phyloP scores from a whole-genome alignment of 352 stramenopile genomes.

The Phytopythium litorale region DNA sequence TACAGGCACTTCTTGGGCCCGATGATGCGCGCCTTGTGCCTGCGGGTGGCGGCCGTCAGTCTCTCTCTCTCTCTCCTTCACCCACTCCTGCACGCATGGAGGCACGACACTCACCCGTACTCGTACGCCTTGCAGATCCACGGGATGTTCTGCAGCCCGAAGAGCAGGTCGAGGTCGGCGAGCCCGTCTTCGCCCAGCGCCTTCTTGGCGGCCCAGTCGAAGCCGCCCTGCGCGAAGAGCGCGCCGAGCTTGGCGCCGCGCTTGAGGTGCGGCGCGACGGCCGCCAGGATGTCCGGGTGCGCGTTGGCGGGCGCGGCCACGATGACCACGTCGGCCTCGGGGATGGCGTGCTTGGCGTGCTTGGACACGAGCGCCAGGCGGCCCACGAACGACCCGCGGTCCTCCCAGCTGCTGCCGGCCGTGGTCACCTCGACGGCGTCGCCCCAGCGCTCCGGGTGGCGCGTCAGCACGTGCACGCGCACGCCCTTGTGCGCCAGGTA shows the following conservation, averaged over 20 bases:
- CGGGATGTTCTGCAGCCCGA: constrained; percentile 92
- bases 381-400: constrained; percentile 68
- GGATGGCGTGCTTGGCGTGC: constrained; percentile 80
- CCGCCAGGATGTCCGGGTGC: constrained; percentile 76
- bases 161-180: constrained; percentile 67
- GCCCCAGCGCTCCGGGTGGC: constrained; percentile 78
- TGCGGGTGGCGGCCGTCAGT: constrained; percentile 11
- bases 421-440: constrained; percentile 79
- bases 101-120: constrained; percentile 50
- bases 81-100: background rate
- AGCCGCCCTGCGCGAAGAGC: constrained; percentile 90
- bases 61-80: too few relatives aligned
- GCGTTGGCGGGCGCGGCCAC: constrained; percentile 88
- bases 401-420: constrained; percentile 83
- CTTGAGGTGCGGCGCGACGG: constrained; percentile 83
- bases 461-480: constrained; percentile 75
- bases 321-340: constrained; percentile 87
- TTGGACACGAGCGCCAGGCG: constrained; percentile 73
- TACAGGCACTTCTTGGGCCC: constrained; percentile 90
- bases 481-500: constrained; percentile 88
- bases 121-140: constrained; percentile 92
- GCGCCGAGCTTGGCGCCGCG: constrained; percentile 80
- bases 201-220: constrained; percentile 91
- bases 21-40: constrained; percentile 88
- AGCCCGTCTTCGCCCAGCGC: constrained; percentile 68